Base-by-base conservation (phyloP, 1,284 basidiomycete genomes). In the Bjerkandera adusta region DNA sequence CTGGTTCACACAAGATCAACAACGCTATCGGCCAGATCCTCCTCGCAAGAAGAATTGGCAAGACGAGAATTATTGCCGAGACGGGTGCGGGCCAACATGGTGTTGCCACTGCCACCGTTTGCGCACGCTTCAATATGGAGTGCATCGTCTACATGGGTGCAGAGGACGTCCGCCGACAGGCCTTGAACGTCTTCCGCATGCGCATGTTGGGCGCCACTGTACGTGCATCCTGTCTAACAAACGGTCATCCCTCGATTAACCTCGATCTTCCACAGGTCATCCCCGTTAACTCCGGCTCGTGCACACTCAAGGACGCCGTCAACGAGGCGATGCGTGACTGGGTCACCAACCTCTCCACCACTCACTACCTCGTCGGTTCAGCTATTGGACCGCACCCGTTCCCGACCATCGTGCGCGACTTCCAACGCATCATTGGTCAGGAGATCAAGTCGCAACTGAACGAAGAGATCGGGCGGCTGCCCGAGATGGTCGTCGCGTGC, bases 11-110 rank as follows among this genome's bases (percentile, higher is more conserved):
- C 69, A 97, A 97, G 68, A 96, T 97, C 63, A 95, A 96, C 68
- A 97, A 97, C 62, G 93, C 92, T 13, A 83, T 97, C 50, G 93
- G 93, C 32, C 93, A 93, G 85, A 93, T 98, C 54, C 76, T 99
- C 13, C 82, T 99, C 26, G 97, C 97, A 3, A 81, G 82, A 49
- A 79, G 96, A 36, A 72, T 99, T 54, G 96, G 97, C 24, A 99
- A 99, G 75, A 97, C 79, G 39, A 82, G 95, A 43, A 98, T 99
- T 64, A 98, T 99, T 56, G 95, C 96, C 40, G 97, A 99, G 75
- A 99, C 97, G 1, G 96, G 96, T 51, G 96, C 97, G 0, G 97
- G 97, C 24, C 96, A 99, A 67, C 97, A 99, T 68, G 97, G 97
- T 67, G 95, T 99, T 16, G 97, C 97, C 7, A 98, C 96, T 32